Evolutionary conservation across 2,329 filamentous ascomycete genomes (phyloP), one percentile per base, ranked within the genome.

Genomic region (Acephala macrosclerotiorum): DNA sequence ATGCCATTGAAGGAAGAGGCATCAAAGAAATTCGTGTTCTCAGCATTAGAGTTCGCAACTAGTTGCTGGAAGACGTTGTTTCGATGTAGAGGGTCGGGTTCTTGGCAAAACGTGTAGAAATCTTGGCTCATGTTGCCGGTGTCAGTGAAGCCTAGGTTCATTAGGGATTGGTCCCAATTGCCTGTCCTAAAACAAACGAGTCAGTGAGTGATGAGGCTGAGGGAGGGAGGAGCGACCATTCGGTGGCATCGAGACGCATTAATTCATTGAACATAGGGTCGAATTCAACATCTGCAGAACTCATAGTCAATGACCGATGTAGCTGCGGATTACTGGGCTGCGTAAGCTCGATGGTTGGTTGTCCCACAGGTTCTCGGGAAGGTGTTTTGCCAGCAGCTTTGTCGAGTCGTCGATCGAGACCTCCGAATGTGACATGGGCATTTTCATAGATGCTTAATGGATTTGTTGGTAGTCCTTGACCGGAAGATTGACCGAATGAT

Each of bases 231-330:
- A 69, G 75, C 68, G 68, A 80, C 80, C 79, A 80, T 70, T 86
- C 82, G 25, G 80, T 81, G 2, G 81, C 84, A 70, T 88, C 86
- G 36, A 87, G 77, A 9, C 85, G 84, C 2, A 85, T 85, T 42
- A 88, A 75, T 68, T 88, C 85, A 60, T 87, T 85, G 66, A 87
- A 87, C 60, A 87, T 80, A 18, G 82, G 83, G 67, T 86, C 83
- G 6, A 69, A 70, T 36, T 76, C 75, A 7, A 72, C 68, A 35
- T 75, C 74, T 1, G 65, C 40, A 51, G 72, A 69, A 33, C 66
- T 67, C 57, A 69, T 70, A 4, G 70, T 71, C 12, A 70, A 45
- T 16, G 69, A 64, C n/a, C 67, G 66, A 22, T 70, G 69, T 4
- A 71, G 58, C 58, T 64, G 67, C 40, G 69, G 64, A 60, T 65